Conservation (phyloP, 2,329 filamentous ascomycete genomes). For the Fusarium sp. region DNA sequence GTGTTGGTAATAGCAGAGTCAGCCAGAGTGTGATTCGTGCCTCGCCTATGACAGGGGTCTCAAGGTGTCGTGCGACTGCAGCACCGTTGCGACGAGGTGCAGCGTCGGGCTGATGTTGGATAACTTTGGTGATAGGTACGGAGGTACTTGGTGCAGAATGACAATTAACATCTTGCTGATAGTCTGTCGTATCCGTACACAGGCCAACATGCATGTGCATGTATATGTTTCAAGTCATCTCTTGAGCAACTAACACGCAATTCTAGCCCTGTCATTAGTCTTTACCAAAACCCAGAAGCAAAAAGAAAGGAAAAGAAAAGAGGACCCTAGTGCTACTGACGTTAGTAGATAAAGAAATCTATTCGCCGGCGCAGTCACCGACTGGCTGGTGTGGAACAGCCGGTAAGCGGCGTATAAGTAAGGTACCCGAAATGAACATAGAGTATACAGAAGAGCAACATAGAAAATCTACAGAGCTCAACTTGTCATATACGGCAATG, state of each 20-base stretch:
- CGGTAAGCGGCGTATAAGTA: constrained; percentile 35
- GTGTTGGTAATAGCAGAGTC: background rate
- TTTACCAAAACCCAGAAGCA: background rate
- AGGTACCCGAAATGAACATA: constrained; percentile 33
- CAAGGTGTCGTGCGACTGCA: constrained; percentile 37
- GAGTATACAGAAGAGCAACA: background rate
- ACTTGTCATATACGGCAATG: background rate
- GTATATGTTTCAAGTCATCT: background rate
- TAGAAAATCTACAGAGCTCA: background rate
- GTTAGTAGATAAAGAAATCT: background rate
- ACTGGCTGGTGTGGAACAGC: constrained; percentile 23
- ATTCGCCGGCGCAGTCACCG: background rate
- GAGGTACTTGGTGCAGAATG: background rate
- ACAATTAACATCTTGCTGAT: background rate
- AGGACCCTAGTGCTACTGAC: background rate
- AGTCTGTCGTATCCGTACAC: background rate
- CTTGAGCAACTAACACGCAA: background rate
- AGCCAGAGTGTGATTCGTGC: constrained; percentile 32
- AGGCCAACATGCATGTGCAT: background rate
- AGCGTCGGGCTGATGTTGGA: constrained; percentile 17
- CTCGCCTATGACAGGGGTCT: constrained; percentile 30
- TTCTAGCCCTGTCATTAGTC: background rate
- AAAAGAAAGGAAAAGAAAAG: background rate
- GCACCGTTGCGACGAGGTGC: constrained; percentile 37
- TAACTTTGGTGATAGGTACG: background rate